phyloP scores from a whole-genome alignment of 306 rosid genomes.

The Echinosophora koreensis region DNA sequence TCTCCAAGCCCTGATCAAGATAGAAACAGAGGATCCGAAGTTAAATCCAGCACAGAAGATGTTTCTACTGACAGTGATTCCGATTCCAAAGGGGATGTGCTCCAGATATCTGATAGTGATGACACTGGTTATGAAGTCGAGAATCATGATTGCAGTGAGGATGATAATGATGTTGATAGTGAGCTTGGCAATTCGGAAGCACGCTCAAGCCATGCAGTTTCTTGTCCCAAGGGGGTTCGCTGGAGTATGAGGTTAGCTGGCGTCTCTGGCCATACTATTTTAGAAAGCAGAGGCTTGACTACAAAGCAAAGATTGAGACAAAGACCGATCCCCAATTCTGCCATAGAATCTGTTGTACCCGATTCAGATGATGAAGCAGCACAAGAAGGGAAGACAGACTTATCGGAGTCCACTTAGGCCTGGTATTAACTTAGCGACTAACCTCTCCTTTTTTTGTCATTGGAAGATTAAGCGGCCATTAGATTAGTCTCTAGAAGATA shows the following conservation, averaged over 20 bases:
- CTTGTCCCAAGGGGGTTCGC: constrained; percentile 52
- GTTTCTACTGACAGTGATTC: constrained; percentile 53
- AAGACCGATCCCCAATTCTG: constrained; percentile 81
- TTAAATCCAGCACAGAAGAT: constrained; percentile 42
- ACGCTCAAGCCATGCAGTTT: constrained; percentile 46
- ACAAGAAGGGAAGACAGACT: constrained; percentile 32
- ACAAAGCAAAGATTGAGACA: constrained; percentile 78
- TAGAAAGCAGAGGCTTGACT: constrained; percentile 60
- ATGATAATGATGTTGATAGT: constrained; percentile 43
- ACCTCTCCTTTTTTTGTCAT: not conserved
- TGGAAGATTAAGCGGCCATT: not conserved
- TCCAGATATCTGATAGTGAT: constrained; percentile 43
- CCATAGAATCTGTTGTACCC: constrained; percentile 55
- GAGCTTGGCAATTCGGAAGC: constrained; percentile 48
- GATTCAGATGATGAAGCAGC: constrained; percentile 68
- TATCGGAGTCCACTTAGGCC: constrained; percentile 32
- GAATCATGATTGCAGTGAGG: constrained; percentile 39
- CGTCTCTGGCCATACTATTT: constrained; percentile 46
- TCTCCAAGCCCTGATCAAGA: constrained; percentile 43
- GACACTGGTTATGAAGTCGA: constrained; percentile 49
- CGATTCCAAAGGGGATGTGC: constrained; percentile 15
- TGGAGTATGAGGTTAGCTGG: constrained; percentile 61
- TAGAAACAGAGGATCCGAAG: constrained; percentile 51
- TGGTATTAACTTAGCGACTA: constrained; percentile 3
- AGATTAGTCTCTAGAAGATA: not conserved